These are phyloP conservation scores for Tulasnella sp. DNA, from an alignment of 768 basidiomycete species.

Conservation along the genomic window DNA sequence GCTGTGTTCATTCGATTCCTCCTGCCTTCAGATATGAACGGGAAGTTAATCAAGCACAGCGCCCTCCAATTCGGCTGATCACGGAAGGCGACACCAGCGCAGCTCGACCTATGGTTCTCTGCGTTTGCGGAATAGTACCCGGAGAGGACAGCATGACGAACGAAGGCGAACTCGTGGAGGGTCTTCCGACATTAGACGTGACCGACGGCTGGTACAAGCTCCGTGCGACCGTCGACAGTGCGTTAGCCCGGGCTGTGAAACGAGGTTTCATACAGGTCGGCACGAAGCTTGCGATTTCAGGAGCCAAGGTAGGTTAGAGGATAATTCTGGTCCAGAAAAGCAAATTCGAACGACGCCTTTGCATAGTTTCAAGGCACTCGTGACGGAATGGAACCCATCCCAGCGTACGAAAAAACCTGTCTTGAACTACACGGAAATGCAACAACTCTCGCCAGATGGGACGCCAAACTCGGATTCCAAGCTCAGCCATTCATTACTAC, in stretches of 20 bases:
- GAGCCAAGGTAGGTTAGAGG: constrained; percentile 52
- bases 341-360: constrained; percentile 1
- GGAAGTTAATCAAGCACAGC: constrained; percentile 63
- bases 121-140: constrained; percentile 56
- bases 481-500: constrained; percentile 55
- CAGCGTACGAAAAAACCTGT: constrained; percentile 57
- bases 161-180: constrained; percentile 28
- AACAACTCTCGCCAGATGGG: constrained; percentile 77
- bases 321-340: not conserved
- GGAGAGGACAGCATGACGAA: constrained; percentile 27
- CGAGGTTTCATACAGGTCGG: constrained; percentile 61
- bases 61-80: constrained; percentile 72
- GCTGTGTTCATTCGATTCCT: too few relatives aligned
- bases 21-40: constrained; percentile 61
- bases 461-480: constrained; percentile 75
- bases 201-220: constrained; percentile 97
- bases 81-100: constrained; percentile 75
- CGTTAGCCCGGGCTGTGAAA: constrained; percentile 57
- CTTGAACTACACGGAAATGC: constrained; percentile 75
- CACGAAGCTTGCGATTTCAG: constrained; percentile 69
- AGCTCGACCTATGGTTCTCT: constrained; percentile 70
- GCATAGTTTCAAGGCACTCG: constrained; percentile 55
- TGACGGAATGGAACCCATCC: constrained; percentile 73
- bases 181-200: constrained; percentile 64
- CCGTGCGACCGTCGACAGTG: constrained; percentile 60